Conservation (phyloP, 345 rosid genomes). For the Trapa incisa region DNA sequence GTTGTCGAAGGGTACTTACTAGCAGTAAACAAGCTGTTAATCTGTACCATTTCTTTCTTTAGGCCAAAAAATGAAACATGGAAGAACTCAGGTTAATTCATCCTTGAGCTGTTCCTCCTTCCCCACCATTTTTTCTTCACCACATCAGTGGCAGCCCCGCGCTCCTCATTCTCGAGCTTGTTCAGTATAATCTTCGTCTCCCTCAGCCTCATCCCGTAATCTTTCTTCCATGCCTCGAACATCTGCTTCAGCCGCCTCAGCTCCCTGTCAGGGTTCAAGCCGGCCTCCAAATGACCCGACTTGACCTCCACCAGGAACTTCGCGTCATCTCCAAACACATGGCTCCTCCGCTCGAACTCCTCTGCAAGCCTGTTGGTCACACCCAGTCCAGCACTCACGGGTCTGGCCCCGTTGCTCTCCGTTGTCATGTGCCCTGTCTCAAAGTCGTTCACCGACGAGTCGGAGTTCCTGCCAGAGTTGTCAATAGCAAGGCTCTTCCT, state of each 20-base stretch:
- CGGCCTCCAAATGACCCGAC: constrained; percentile 92
- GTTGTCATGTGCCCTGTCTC: constrained; percentile 43
- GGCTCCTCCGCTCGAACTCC: constrained; percentile 93
- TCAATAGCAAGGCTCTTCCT: constrained; percentile 89
- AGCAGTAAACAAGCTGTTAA: background rate
- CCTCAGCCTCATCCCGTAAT: constrained; percentile 62
- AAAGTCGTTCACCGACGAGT: constrained; percentile 79
- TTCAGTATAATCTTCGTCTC: constrained; percentile 78
- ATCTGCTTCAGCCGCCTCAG: constrained; percentile 81
- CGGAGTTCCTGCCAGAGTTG: constrained; percentile 76
- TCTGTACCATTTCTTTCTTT: background rate
- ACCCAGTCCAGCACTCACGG: constrained; percentile 74
- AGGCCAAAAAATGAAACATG: too few relatives aligned
- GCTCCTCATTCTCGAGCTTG: constrained; percentile 80
- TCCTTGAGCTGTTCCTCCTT: constrained; percentile 81
- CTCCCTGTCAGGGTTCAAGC: constrained; percentile 80
- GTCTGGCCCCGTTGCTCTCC: constrained; percentile 62
- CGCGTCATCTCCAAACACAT: constrained; percentile 89
- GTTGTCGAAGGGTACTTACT: background rate
- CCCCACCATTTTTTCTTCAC: constrained; percentile 96
- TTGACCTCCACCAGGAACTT: constrained; percentile 95
- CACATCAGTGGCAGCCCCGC: constrained; percentile 32
- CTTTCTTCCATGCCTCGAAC: constrained; percentile 98
- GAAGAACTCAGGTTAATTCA: constrained; percentile 12
- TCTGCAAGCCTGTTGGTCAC: constrained; percentile 81